A percentile compares a stretch with the other conserved stretches of the same genome.
Evolutionary conservation across 2,329 filamentous ascomycete genomes (phyloP).

Genomic region (Alternaria arbusti): DNA sequence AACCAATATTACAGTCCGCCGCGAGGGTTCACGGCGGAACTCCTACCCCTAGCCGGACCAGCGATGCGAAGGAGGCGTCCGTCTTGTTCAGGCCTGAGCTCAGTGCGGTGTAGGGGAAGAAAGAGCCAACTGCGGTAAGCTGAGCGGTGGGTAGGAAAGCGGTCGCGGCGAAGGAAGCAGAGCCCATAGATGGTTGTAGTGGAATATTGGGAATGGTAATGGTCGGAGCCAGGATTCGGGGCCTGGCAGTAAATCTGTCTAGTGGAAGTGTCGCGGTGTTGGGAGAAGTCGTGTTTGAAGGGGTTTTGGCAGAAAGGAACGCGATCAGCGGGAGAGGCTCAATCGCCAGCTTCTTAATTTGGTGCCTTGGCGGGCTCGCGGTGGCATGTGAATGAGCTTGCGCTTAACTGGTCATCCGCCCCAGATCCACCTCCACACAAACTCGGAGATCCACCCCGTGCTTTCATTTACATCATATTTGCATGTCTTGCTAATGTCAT

Average conservation of each 20-base stretch:
- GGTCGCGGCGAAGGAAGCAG: conserved; percentile 46
- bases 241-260: conserved; percentile 32
- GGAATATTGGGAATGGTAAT: conserved; percentile 25
- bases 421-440: conserved; percentile 19
- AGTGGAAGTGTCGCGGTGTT: conserved; percentile 17
- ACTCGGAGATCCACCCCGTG: conserved; percentile 10
- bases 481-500: background rate
- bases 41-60: conserved; percentile 56
- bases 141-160: conserved; percentile 37
- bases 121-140: conserved; percentile 44
- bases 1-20: conserved; percentile 58
- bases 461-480: conserved; percentile 4
- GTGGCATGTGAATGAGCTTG: conserved; percentile 34
- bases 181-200: conserved; percentile 54
- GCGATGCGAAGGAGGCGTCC: conserved; percentile 56
- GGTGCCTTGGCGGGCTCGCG: conserved; percentile 24
- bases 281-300: conserved; percentile 24
- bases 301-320: conserved; percentile 21
- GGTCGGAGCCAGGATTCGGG: conserved; percentile 36
- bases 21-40: conserved; percentile 57
- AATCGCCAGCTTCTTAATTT: conserved; percentile 29
- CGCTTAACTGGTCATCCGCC: conserved; percentile 20
- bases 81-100: conserved; percentile 47
- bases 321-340: conserved; percentile 26
- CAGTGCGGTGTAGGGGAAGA: conserved; percentile 43